Evolutionary conservation across 495 filamentous ascomycete genomes (phyloP), one percentile per base, ranked within the genome.

Genomic region (Penicillium verhagenii): DNA sequence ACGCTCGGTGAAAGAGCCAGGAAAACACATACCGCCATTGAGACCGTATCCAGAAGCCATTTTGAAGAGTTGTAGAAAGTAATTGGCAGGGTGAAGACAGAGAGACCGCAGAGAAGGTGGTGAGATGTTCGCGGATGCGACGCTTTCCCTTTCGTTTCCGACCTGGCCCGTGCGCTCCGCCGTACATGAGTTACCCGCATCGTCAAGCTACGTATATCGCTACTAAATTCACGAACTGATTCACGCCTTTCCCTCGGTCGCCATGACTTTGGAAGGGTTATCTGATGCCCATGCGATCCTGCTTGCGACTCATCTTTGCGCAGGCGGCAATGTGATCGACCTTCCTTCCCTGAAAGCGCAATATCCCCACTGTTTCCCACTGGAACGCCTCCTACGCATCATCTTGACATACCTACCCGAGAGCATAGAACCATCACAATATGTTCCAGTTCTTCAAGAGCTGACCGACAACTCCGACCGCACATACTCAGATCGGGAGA

Each of bases 41-140:
- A 90, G 78, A 76, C 89, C 89, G 71, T 85, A 91, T 61, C 89
- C 89, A 59, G 89, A 92, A 75, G 88, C 82, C 89, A 92, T 92
- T 71, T 63, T 83, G 72, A 57, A 52, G 53, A 45, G 29, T 39
- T 42, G 40, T 25, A 53, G 40, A 54, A 53, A 60, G 55, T 40
- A 55, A 66, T 64, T 63, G 56, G 63, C 53, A 56, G 57, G 42
- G 52, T 60, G 55, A 60, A 56, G 52, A 45, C 51, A 53, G 61
- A 63, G 50, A 58, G 58, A 58, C 60, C 52, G 50, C 56, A 57
- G 46, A 57, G 54, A 56, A 62, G 52, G 56, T 61, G 53, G 59
- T 52, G 57, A 57, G 54, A 60, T 66, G 64, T 54, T 53, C 63
- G 66, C 61, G 61, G 70, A 68, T 70, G 69, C 63, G 61, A 69